Percentiles rank a stretch among this genome's conserved stretches.
Conservation (phyloP, 345 rosid species). For the Brassica juncea region DNA sequence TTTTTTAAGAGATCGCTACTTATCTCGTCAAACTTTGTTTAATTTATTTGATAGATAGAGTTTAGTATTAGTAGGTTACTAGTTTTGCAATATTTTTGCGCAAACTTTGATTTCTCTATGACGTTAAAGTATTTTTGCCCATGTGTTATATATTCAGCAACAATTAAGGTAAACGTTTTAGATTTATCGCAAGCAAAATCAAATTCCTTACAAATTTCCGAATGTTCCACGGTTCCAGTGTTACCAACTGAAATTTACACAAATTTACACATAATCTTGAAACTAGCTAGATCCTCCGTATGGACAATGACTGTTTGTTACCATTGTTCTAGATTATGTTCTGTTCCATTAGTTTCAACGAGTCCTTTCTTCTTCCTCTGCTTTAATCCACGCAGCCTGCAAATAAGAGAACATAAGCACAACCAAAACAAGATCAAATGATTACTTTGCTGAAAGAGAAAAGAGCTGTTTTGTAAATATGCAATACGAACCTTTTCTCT, state of each 20-base stretch:
- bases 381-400: conserved; percentile 88
- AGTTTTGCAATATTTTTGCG: not conserved
- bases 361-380: conserved; percentile 79
- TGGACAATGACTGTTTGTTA: not conserved
- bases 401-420: conserved; percentile 13
- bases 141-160: not conserved
- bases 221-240: not conserved
- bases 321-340: not conserved
- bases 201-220: not conserved
- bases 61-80: not conserved
- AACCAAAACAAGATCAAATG: conserved; percentile 1
- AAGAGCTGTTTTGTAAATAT: not conserved
- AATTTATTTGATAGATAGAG: not conserved
- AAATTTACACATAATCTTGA: not conserved
- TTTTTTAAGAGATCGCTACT: too few relatives aligned
- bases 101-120: not conserved
- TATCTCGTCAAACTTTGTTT: too few relatives aligned
- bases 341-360: conserved; percentile 32
- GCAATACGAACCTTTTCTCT: conserved; percentile 67
- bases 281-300: not conserved
- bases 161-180: not conserved
- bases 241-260: conserved; percentile 11
- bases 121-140: not conserved
- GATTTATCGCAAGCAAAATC: not conserved
- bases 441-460: not conserved